phyloP scores from a whole-genome alignment of 352 stramenopile genomes.

The Phytophthora chlamydospora region DNA sequence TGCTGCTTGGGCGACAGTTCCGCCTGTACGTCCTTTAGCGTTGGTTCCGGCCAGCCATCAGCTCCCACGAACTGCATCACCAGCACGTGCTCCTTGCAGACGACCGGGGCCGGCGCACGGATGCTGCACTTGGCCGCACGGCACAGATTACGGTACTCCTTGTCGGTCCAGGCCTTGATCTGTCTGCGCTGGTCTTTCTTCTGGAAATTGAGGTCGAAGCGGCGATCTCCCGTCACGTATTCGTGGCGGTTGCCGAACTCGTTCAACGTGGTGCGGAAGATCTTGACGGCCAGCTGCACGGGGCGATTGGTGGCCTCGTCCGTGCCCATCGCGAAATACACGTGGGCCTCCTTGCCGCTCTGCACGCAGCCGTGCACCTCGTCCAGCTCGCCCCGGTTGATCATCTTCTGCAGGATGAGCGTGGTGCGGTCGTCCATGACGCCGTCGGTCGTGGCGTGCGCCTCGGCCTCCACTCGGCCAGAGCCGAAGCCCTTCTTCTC shows the following conservation, averaged over 20 bases:
- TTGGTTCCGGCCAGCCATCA: conserved; percentile 64
- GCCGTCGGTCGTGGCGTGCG: conserved; percentile 67
- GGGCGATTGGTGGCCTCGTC: conserved; percentile 50
- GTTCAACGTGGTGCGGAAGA: conserved; percentile 87
- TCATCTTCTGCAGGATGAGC: conserved; percentile 75
- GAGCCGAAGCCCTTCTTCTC: conserved; percentile 59
- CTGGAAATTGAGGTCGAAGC: conserved; percentile 78
- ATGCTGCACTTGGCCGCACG: conserved; percentile 56
- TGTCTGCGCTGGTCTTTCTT: conserved; percentile 71
- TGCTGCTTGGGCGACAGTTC: conserved; percentile 61
- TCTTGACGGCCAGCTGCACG: conserved; percentile 65
- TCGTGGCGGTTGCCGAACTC: conserved; percentile 84
- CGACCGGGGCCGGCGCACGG: conserved; percentile 45
- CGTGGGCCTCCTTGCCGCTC: conserved; percentile 83
- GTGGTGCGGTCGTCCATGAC: conserved; percentile 82
- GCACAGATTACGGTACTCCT: conserved; percentile 72
- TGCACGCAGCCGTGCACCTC: conserved; percentile 79
- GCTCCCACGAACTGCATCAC: conserved; percentile 76
- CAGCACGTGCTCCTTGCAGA: conserved; percentile 72
- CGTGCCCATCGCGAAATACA: conserved; percentile 74
- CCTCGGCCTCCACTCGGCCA: conserved; percentile 54
- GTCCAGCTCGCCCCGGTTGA: conserved; percentile 70
- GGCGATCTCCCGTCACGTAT: conserved; percentile 84
- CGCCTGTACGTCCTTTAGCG: conserved; percentile 60
- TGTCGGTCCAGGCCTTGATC: conserved; percentile 79